phyloP scores from a whole-genome alignment of 2,329 filamentous ascomycete species.

The Huntiella bhutanensis region DNA sequence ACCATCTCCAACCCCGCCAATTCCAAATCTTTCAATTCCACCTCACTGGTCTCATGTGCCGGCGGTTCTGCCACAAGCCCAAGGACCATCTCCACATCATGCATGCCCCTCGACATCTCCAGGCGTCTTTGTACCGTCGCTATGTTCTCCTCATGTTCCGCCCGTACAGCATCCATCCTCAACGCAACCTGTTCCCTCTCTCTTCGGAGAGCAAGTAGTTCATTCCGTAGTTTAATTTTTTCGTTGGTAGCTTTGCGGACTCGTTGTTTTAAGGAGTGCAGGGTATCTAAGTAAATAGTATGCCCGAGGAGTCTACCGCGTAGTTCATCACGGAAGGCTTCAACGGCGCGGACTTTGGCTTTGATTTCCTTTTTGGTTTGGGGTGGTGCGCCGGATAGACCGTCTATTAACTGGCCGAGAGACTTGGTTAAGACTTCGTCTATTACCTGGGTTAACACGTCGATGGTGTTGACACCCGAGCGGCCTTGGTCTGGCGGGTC shows the following conservation, averaged over 20 bases:
- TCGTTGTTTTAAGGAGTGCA: constrained; percentile 37
- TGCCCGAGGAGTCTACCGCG: constrained; percentile 37
- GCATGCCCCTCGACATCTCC: constrained; percentile 37
- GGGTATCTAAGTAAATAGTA: constrained; percentile 40
- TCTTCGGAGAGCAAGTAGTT: constrained; percentile 37
- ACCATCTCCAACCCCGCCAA: constrained; percentile 38
- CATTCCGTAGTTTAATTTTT: constrained; percentile 36
- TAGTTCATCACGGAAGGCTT: constrained; percentile 39
- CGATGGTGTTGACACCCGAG: constrained; percentile 39
- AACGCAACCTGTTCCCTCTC: constrained; percentile 44
- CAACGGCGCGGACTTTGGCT: constrained; percentile 35
- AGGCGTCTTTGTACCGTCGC: constrained; percentile 23
- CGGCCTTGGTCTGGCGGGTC: constrained; percentile 36
- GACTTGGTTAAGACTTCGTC: constrained; percentile 37
- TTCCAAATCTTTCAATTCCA: constrained; percentile 30
- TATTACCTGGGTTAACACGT: constrained; percentile 42
- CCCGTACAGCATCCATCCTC: constrained; percentile 42
- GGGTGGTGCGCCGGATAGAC: constrained; percentile 20
- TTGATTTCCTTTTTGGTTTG: constrained; percentile 32
- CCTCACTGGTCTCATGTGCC: constrained; percentile 19
- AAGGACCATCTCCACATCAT: constrained; percentile 41
- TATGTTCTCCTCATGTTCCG: constrained; percentile 35
- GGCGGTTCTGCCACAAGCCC: constrained; percentile 30
- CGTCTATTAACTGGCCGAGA: constrained; percentile 28
- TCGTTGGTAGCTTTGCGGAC: constrained; percentile 37